Conservation (phyloP, 2,329 filamentous ascomycete species). For the Cryphonectria naterciae region DNA sequence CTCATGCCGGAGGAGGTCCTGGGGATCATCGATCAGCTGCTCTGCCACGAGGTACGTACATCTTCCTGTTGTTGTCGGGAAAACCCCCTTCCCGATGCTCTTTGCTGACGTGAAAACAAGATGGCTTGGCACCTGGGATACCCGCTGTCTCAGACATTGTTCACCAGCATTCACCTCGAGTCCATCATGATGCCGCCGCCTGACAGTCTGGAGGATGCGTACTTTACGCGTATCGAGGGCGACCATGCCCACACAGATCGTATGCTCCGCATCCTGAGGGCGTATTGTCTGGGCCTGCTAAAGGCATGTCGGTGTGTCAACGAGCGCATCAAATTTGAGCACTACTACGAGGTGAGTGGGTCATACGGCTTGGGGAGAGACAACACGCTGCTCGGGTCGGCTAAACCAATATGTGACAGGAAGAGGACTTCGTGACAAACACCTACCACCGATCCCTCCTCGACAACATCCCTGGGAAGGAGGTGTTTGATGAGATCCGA, state of each 20-base stretch:
- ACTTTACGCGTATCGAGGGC: constrained; percentile 55
- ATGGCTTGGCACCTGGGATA: constrained; percentile 98
- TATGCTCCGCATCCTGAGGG: constrained; percentile 70
- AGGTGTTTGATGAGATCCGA: constrained; percentile 59
- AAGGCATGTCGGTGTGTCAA: constrained; percentile 84
- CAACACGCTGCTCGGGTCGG: not conserved
- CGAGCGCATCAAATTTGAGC: constrained; percentile 75
- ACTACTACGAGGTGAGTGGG: constrained; percentile 80
- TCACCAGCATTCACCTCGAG: constrained; percentile 91
- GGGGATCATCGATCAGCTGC: constrained; percentile 90
- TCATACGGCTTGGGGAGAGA: constrained; percentile 32
- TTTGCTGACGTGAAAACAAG: constrained; percentile 45
- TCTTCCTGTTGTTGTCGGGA: not conserved
- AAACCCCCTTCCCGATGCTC: too few relatives aligned
- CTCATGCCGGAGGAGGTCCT: constrained; percentile 80
- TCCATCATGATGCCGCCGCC: constrained; percentile 75
- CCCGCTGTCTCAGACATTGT: constrained; percentile 89
- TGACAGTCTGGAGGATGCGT: constrained; percentile 64
- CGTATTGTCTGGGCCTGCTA: constrained; percentile 83
- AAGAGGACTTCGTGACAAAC: constrained; percentile 95
- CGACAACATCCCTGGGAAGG: constrained; percentile 60
- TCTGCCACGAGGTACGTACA: constrained; percentile 77
- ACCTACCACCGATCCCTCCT: constrained; percentile 83
- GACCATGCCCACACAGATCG: constrained; percentile 42
- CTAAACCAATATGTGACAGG: constrained; percentile 51